Percentiles rank a stretch among this genome's conserved stretches.
Evolutionary conservation across 2,329 filamentous ascomycete genomes (phyloP).

Genomic region (Ophiostoma pallidulum): DNA sequence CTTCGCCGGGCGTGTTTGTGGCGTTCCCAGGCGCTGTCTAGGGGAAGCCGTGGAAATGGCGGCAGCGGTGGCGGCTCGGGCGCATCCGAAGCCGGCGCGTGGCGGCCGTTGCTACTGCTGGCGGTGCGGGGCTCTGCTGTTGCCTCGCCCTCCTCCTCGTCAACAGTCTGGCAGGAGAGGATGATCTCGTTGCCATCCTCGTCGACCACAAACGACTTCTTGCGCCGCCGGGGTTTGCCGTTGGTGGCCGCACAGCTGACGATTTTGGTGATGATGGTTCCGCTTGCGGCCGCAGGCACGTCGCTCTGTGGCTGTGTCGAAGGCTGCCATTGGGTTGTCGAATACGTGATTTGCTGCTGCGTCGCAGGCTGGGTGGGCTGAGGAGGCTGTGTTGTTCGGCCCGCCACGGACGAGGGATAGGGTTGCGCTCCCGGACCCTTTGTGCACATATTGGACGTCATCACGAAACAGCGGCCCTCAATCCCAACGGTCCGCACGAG

Average conservation of each 20-base stretch:
- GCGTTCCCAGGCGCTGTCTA: conserved; percentile 6
- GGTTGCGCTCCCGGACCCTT: too few species aligned
- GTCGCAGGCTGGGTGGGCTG: conserved; percentile 30
- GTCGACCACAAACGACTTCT: conserved; percentile 33
- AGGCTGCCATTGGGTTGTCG: too few species aligned
- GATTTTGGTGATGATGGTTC: conserved; percentile 17
- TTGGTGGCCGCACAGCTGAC: neutral
- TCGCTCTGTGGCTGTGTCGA: neutral
- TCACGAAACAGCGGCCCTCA: conserved; percentile 77
- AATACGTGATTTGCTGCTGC: conserved; percentile 36
- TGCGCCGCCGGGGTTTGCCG: conserved; percentile 2
- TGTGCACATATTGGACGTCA: conserved; percentile 78
- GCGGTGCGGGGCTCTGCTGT: too few species aligned
- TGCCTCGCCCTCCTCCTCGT: neutral
- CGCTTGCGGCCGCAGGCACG: neutral
- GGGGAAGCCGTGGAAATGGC: conserved; percentile 1
- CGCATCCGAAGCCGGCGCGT: neutral
- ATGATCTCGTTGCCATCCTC: conserved; percentile 41
- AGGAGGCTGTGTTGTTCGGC: too few species aligned
- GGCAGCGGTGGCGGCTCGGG: conserved; percentile 4
- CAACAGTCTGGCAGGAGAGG: conserved; percentile 20
- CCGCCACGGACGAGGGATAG: too few species aligned
- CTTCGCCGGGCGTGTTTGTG: conserved; percentile 12
- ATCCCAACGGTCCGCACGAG: conserved; percentile 74
- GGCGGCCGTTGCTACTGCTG: neutral